Base-by-base conservation (phyloP, 1,284 basidiomycete species). In the Sanghuangporus weigelae region DNA sequence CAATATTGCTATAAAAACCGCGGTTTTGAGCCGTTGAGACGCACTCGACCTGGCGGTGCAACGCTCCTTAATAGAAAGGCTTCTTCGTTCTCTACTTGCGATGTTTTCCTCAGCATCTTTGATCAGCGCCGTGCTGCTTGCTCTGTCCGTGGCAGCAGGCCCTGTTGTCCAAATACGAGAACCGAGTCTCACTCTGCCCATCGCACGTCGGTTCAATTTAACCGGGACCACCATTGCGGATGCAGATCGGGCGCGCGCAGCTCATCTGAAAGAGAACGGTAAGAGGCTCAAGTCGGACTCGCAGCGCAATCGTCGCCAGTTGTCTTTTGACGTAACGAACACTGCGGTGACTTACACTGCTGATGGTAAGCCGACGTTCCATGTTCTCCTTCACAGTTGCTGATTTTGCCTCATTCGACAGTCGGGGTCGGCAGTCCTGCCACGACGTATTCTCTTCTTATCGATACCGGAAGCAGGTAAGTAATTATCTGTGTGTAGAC, bases 361-460 rank as follows among this genome's bases (percentile, higher is more conserved):
- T 14, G 48, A 56, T 44, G 42, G 42, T 44, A n/a, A 44, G n/a
- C 26, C n/a, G 42, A 2, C n/a, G 4, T 5, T 44, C 6, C 4
- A 14, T 44, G 42, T 7, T 14, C 42, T 44, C 10, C 58, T 5
- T n/a, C n/a, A 14, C 42, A 44, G n/a, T n/a, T 44, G 42, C n/a
- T 12, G 42, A 44, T 12, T 7, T 44, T 7, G n/a, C 42, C n/a
- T 12, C n/a, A 44, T 8, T n/a, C 3, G 42, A 44, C 10, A 21
- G 61, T 67, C 3, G 63, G 60, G 16, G 63, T 68, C 21, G 67
- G 67, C 5, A 60, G 39, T 16, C 66, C 66, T 11, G 48, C 67
- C 14, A 67, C 66, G n/a, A 56, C 7, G n/a, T 68, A 65, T 48
- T 35, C 42, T 14, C 59, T 66, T 14, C 39, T 64, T 14, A 58